Evolutionary conservation across 352 stramenopile genomes (phyloP).

Genomic region (Halophytophthora batemanensis): DNA sequence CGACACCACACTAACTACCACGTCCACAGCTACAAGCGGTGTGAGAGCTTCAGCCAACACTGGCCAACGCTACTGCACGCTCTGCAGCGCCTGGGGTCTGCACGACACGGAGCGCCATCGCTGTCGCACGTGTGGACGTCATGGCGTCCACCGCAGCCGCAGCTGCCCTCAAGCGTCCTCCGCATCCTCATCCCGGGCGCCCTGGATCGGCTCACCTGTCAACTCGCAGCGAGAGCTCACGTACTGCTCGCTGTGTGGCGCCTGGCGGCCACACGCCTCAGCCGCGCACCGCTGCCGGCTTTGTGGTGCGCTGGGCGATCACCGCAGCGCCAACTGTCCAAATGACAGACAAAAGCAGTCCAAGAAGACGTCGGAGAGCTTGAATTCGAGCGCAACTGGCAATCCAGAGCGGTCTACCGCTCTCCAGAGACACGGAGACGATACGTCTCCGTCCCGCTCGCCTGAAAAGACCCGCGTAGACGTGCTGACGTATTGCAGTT

Average conservation of each 20-base stretch:
- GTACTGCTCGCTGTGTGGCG: constrained; percentile 59
- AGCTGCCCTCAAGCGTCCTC: constrained; percentile 23
- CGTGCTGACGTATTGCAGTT: constrained; percentile 40
- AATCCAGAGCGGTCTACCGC: neutral
- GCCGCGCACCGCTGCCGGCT: constrained; percentile 64
- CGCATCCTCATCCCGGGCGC: constrained; percentile 15
- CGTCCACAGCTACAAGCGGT: neutral
- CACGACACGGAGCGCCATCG: constrained; percentile 59
- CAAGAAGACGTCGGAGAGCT: neutral
- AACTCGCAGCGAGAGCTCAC: constrained; percentile 37
- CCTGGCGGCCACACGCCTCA: constrained; percentile 49
- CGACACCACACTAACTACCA: neutral
- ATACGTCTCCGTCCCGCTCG: constrained; percentile 16
- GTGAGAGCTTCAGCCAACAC: constrained; percentile 8
- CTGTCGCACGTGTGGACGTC: constrained; percentile 51
- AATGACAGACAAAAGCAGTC: neutral
- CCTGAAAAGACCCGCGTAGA: constrained; percentile 4
- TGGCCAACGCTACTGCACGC: constrained; percentile 50
- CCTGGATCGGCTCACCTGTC: constrained; percentile 48
- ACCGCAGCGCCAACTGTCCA: constrained; percentile 66
- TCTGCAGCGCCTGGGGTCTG: constrained; percentile 52
- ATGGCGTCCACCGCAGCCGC: constrained; percentile 57
- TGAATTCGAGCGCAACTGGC: neutral
- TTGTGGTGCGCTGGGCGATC: constrained; percentile 52
- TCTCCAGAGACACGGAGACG: constrained; percentile 15